Percentiles rank a stretch among this genome's conserved stretches.
Conservation (phyloP, 2,329 filamentous ascomycete genomes). For the Phoma sp. region DNA sequence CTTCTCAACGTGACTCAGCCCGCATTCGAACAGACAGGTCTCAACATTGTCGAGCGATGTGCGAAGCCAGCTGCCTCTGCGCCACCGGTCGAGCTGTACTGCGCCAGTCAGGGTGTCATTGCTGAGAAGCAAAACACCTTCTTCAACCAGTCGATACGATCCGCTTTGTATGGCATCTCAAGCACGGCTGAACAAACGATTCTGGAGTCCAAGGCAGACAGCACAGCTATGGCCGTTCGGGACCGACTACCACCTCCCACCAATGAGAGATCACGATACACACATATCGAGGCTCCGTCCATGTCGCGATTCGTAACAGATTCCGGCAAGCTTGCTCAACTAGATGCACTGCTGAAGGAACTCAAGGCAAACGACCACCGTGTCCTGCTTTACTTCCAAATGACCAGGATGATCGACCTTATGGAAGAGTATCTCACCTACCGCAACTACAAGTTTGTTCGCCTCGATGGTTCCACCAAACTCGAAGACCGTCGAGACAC, state of each 20-base stretch:
- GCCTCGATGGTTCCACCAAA: constrained; percentile 95
- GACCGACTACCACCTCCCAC: constrained; percentile 78
- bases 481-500: constrained; percentile 96
- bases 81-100: constrained; percentile 82
- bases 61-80: constrained; percentile 80
- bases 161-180: constrained; percentile 72
- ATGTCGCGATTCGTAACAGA: constrained; percentile 98
- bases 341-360: constrained; percentile 85
- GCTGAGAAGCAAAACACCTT: constrained; percentile 73
- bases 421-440: constrained; percentile 99
- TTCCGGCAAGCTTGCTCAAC: constrained; percentile 90
- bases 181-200: constrained; percentile 73
- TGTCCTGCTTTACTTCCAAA: constrained; percentile 98
- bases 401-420: constrained; percentile 99
- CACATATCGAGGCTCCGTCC: constrained; percentile 88
- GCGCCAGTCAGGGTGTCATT: constrained; percentile 68
- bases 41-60: constrained; percentile 81
- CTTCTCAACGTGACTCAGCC: constrained; percentile 79
- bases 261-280: constrained; percentile 83
- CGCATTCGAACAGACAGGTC: constrained; percentile 71
- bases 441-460: constrained; percentile 98
- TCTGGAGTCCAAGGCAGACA: constrained; percentile 73
- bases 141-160: constrained; percentile 80
- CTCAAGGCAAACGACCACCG: constrained; percentile 93
- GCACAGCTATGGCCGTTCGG: constrained; percentile 66